Base-by-base conservation (phyloP, 192 early-diverging fungal species). In the Umbelopsis sp. region DNA sequence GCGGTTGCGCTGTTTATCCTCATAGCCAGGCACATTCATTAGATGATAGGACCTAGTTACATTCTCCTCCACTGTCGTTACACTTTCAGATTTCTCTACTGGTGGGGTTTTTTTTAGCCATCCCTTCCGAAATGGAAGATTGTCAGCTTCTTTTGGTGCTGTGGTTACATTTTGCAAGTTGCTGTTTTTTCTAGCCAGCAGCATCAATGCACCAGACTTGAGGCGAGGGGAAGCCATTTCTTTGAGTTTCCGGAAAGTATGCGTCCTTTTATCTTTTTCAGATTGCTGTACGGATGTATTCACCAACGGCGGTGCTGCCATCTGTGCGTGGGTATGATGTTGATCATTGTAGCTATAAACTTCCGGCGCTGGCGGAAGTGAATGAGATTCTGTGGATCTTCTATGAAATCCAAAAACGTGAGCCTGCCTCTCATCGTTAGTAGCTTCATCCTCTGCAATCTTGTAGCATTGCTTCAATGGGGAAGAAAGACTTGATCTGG, bases 221-320 rank as follows among this genome's bases (percentile, higher is more conserved):
- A 61, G 21, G 0, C 55, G 55, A 37, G 55, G 55, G 15, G 55
- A 61, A 37, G 55, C 55, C 27, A 61, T 61, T 30, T 61, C 55
- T 25, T 61, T 61, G 8, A 61, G 25, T 18, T 61, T 61, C 16
- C 55, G 55, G 30, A 61, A 33, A 6, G 55, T 35, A 18, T 61
- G 55, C 27, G 33, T 61, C 30, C 33, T 61, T 35, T 61, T 61
- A 4, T 61, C 55, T 25, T 61, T 61, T 30, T 61, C 55, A 5
- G 18, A 33, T 33, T 61, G 55, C 9, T 23, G 27, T 35, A 16
- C 27, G 4, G 25, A 8, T 35, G 33, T 35, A 35, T 7, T 61
- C 2, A 6, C 2, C 11, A 30, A 30, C 3, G 55, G 55, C 9
- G 37, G 37, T 41, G 37, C 10, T 6, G 5, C 37, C 7, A 41